Percentiles rank a stretch among this genome's conserved stretches.
Conservation (phyloP, 2,329 filamentous ascomycete genomes). For the Cladosporium sp. region DNA sequence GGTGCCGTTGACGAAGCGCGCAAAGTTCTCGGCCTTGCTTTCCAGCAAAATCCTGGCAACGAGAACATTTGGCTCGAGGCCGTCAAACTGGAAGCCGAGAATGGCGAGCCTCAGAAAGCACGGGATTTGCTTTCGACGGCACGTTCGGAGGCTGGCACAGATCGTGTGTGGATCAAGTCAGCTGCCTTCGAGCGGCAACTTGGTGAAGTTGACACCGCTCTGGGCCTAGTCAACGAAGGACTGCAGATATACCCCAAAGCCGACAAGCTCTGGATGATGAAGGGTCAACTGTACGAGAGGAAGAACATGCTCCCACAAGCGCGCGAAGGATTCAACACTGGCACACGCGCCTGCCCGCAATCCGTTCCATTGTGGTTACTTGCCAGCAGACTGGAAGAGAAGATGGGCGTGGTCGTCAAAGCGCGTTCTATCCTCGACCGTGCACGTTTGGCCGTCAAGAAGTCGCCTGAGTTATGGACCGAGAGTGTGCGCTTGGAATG, state of each 20-base stretch:
- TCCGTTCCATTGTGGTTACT: conserved; percentile 87
- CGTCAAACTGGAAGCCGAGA: conserved; percentile 92
- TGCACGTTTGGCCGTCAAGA: conserved; percentile 79
- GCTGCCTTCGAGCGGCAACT: conserved; percentile 87
- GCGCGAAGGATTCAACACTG: conserved; percentile 80
- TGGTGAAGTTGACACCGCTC: conserved; percentile 69
- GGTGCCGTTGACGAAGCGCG: conserved; percentile 84
- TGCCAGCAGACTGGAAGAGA: conserved; percentile 81
- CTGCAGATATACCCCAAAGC: conserved; percentile 78
- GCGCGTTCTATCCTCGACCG: conserved; percentile 90
- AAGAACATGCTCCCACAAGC: conserved; percentile 75
- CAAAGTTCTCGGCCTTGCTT: conserved; percentile 77
- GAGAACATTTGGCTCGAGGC: conserved; percentile 97
- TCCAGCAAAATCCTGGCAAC: conserved; percentile 92
- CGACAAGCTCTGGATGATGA: conserved; percentile 95
- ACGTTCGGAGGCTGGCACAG: conserved; percentile 82
- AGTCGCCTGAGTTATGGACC: conserved; percentile 77
- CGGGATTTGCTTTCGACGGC: conserved; percentile 75
- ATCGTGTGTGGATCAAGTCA: conserved; percentile 95
- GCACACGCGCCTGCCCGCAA: conserved; percentile 77
- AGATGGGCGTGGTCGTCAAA: conserved; percentile 75
- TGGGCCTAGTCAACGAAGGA: conserved; percentile 82
- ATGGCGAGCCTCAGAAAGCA: conserved; percentile 73
- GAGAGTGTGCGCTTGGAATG: conserved; percentile 92
- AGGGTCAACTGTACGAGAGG: conserved; percentile 92